phyloP scores from a whole-genome alignment of 306 rosid species.

The Inga oerstediana region DNA sequence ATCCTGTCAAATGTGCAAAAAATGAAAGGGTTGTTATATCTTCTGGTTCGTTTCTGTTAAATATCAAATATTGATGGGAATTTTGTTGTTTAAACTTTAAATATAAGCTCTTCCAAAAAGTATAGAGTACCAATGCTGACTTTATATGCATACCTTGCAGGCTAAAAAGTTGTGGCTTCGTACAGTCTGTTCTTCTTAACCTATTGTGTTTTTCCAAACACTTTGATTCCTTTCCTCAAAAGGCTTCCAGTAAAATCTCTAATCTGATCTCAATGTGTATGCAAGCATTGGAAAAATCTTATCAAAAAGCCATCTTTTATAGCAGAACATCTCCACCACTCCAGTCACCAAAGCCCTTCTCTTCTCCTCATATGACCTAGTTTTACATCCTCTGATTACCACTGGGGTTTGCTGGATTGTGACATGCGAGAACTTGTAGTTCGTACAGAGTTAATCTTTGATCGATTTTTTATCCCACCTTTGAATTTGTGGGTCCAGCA shows the following conservation, averaged over 20 bases:
- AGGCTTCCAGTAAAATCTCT: neutral
- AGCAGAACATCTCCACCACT: neutral
- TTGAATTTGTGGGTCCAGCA: neutral
- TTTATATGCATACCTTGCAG: neutral
- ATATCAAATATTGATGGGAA: no score
- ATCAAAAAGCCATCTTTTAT: neutral
- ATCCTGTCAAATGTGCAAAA: no score
- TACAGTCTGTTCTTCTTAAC: neutral
- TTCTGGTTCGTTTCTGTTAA: no score
- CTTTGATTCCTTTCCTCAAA: neutral
- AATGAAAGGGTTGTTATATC: no score
- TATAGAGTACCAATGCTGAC: neutral
- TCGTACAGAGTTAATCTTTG: neutral
- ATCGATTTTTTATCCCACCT: neutral
- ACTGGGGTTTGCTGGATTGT: neutral
- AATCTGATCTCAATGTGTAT: neutral
- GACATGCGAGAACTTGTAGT: neutral
- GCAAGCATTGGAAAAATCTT: neutral
- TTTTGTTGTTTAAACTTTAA: no score
- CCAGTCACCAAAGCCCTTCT: neutral
- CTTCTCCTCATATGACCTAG: neutral
- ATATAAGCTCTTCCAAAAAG: neutral
- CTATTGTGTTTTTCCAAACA: neutral
- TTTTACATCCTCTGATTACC: neutral
- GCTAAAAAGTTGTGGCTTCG: neutral